phyloP scores from a whole-genome alignment of 495 filamentous ascomycete genomes.

The Daldinia bambusicola region DNA sequence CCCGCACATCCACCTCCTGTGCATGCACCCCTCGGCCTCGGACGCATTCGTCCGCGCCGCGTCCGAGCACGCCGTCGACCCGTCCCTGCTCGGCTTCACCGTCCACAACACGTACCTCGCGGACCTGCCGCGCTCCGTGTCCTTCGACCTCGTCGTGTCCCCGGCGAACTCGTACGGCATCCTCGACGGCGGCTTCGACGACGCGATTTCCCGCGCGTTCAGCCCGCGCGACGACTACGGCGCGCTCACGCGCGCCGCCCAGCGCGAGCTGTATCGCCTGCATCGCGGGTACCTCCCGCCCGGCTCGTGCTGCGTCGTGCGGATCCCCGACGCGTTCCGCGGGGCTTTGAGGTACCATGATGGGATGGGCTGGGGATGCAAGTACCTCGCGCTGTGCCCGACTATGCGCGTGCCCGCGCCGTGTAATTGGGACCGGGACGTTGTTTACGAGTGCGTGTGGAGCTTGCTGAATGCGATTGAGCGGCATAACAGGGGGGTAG shows the following conservation, averaged over 20 bases:
- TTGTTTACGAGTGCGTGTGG: constrained; percentile 12
- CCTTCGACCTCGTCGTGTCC: constrained; percentile 3
- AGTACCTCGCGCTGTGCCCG: constrained; percentile 1
- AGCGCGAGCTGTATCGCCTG: constrained; percentile 4
- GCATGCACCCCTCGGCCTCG: constrained; percentile 5
- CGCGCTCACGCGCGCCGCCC: constrained; percentile 5
- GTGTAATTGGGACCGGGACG: constrained; percentile 11
- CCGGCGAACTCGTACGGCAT: constrained; percentile 8
- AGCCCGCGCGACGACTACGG: not conserved
- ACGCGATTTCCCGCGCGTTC: constrained; percentile 11
- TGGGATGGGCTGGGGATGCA: not conserved
- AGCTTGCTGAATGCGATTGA: constrained; percentile 6
- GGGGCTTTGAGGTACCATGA: constrained; percentile 10
- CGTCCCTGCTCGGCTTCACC: not conserved
- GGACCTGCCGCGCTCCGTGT: not conserved
- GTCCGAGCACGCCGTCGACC: not conserved
- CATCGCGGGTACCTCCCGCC: constrained; percentile 5
- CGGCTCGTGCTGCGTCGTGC: constrained; percentile 9
- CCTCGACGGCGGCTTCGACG: constrained; percentile 6
- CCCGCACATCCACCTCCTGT: constrained; percentile 10
- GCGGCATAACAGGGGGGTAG: not conserved
- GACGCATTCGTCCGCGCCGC: not conserved
- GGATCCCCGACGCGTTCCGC: constrained; percentile 1
- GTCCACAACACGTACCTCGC: constrained; percentile 1
- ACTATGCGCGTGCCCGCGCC: not conserved